Evolutionary conservation across 345 rosid species (phyloP).

Genomic region (Atalantia buxifolia): DNA sequence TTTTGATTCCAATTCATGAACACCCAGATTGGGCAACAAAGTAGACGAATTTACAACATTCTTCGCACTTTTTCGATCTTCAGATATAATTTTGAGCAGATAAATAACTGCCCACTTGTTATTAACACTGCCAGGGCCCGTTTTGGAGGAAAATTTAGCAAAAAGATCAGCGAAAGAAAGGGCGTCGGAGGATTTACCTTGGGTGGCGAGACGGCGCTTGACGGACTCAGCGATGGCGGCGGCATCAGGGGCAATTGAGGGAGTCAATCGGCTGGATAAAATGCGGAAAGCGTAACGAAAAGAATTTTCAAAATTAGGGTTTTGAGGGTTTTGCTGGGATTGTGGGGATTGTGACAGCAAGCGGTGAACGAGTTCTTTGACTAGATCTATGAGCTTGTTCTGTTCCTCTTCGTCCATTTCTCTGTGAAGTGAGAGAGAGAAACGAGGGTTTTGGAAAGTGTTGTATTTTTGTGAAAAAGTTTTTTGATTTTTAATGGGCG

Average conservation of each 20-base stretch:
- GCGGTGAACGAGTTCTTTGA: conserved; percentile 76
- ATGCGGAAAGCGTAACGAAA: conserved; percentile 81
- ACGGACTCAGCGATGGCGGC: conserved; percentile 85
- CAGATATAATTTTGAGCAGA: conserved; percentile 75
- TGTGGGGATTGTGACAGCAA: conserved; percentile 42
- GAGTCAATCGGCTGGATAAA: conserved; percentile 80
- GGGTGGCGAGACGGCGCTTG: conserved; percentile 89
- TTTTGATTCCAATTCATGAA: conserved; percentile 29
- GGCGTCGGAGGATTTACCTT: conserved; percentile 85
- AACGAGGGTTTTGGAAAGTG: background rate
- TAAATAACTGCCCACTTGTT: conserved; percentile 93
- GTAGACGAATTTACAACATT: conserved; percentile 38
- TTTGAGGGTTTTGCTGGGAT: conserved; percentile 36
- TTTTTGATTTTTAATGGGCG: background rate
- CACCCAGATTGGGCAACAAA: conserved; percentile 59
- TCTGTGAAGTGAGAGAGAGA: background rate
- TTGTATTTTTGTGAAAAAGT: background rate
- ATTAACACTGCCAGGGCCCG: conserved; percentile 81
- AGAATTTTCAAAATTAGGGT: conserved; percentile 48
- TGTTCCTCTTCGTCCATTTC: conserved; percentile 90
- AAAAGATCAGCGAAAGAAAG: conserved; percentile 81
- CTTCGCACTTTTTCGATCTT: conserved; percentile 45
- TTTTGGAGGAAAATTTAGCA: conserved; percentile 74
- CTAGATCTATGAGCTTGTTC: conserved; percentile 73
- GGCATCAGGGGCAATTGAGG: conserved; percentile 76